A percentile compares a stretch with the other conserved stretches of the same genome.
Evolutionary conservation across 805 yeast genomes (phyloP).

Genomic region (Yarrowia sp.): DNA sequence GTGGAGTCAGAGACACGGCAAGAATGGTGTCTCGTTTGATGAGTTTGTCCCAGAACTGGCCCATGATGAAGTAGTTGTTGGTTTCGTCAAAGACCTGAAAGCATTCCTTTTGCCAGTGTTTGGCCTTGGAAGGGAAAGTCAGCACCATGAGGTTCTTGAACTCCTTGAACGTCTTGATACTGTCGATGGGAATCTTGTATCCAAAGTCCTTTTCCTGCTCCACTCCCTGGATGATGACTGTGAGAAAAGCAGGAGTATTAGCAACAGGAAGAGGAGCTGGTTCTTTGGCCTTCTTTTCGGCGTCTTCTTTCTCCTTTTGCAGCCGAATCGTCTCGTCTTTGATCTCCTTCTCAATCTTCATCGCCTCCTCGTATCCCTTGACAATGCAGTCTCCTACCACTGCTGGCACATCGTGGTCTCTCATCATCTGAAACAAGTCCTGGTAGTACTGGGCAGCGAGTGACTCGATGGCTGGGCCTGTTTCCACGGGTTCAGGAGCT

Average conservation of each 20-base stretch:
- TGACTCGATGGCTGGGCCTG: neutral
- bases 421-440: constrained; percentile 9
- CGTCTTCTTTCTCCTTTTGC: neutral
- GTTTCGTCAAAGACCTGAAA: constrained; percentile 18
- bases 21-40: neutral
- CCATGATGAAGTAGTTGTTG: constrained; percentile 17
- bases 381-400: neutral
- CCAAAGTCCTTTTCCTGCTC: constrained; percentile 7
- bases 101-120: constrained; percentile 14
- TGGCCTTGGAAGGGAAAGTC: constrained; percentile 10
- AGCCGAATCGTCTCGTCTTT: neutral
- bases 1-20: neutral
- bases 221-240: neutral
- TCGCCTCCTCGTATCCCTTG: constrained; percentile 11
- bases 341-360: constrained; percentile 6
- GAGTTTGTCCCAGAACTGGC: constrained; percentile 20
- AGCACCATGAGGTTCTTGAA: neutral
- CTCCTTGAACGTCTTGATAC: constrained; percentile 3
- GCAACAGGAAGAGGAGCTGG: neutral
- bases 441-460: constrained; percentile 16
- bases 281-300: neutral
- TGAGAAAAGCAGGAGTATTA: neutral
- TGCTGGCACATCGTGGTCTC: neutral
- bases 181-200: constrained; percentile 15
- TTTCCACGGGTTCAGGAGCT: neutral